Percentiles rank a stretch among this genome's conserved stretches.
These are phyloP conservation scores for Puccinia novopanici DNA, from an alignment of 1,284 basidiomycete species.

Conservation along the genomic window DNA sequence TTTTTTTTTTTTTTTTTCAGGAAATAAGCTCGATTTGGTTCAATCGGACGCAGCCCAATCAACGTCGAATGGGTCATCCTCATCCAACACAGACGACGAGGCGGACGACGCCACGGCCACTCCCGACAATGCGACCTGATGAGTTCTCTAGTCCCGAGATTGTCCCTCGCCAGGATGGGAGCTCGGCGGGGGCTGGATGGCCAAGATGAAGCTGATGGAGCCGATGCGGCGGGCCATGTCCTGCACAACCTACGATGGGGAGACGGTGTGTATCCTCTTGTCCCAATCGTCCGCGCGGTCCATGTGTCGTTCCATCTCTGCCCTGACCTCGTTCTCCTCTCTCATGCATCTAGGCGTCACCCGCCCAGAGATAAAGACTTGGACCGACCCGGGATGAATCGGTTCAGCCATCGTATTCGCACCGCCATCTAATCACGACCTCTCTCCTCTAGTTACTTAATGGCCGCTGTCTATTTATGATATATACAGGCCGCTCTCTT, in stretches of 20 bases:
- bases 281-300: too few species aligned
- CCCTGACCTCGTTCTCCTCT: neutral
- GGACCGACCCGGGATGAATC: conserved; percentile 38
- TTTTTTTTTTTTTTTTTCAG: conserved; percentile 11
- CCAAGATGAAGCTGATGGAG: conserved; percentile 14
- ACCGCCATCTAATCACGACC: neutral
- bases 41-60: conserved; percentile 59
- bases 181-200: neutral
- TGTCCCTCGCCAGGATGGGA: neutral
- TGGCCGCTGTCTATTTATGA: too few species aligned
- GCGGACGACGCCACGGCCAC: conserved; percentile 83
- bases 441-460: too few species aligned
- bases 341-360: conserved; percentile 15
- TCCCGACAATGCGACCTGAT: conserved; percentile 66
- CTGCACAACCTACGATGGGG: conserved; percentile 37
- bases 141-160: conserved; percentile 37
- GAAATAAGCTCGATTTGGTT: conserved; percentile 69
- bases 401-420: conserved; percentile 7
- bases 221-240: neutral
- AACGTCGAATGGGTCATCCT: conserved; percentile 62
- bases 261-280: conserved; percentile 23
- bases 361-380: conserved; percentile 48
- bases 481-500: neutral
- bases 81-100: conserved; percentile 70
- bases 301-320: neutral